Base-by-base conservation (phyloP, 345 rosid species). In the Aquilaria yunnanensis region DNA sequence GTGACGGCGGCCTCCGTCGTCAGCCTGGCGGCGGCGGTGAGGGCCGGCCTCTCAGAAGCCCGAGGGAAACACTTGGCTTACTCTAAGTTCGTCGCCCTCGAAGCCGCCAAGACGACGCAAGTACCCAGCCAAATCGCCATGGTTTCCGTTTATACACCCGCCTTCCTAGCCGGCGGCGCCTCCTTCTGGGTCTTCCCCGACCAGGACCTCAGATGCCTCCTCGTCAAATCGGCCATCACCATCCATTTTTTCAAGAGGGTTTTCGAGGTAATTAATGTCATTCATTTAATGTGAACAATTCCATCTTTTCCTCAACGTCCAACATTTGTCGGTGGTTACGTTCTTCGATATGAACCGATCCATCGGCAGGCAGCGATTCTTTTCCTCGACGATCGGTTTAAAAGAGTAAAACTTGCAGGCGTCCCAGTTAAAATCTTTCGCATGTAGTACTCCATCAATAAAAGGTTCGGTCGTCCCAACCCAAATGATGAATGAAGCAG, bases 181-280 rank as follows among this genome's bases (percentile, higher is more conserved):
- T 83, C 96, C 68, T 82, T 85, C 65, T 61, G 58, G 58, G 5
- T 80, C 56, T 65, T 85, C 47, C 85, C 84, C 1, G 59, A 65
- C 12, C 74, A 68, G 41, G 74, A 61, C 68, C 62, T 74, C 59
- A 76, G 97, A 71, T 76, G 81, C 68, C 66, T 78, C 53, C 32
- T 83, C 46, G 77, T 88, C 57, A 64, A 62, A 61, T 80, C 86
- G 7, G 81, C 83, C 45, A 70, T 86, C 13, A 63, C 90, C 56
- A 32, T 83, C 64, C 97, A 88, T 77, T 91, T 88, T 87, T 55
- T 88, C 74, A 88, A 88, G 66, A 79, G 97, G 60, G 48, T 77
- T 10, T 56, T 79, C 3, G 91, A 83, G 91, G 85, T 82, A 56
- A 23, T 23, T 23, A 23, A 23, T 23, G 23, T 23, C 23, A 23